Conservation (phyloP, 2,329 filamentous ascomycete species). For the Ceratocystis colombiana region DNA sequence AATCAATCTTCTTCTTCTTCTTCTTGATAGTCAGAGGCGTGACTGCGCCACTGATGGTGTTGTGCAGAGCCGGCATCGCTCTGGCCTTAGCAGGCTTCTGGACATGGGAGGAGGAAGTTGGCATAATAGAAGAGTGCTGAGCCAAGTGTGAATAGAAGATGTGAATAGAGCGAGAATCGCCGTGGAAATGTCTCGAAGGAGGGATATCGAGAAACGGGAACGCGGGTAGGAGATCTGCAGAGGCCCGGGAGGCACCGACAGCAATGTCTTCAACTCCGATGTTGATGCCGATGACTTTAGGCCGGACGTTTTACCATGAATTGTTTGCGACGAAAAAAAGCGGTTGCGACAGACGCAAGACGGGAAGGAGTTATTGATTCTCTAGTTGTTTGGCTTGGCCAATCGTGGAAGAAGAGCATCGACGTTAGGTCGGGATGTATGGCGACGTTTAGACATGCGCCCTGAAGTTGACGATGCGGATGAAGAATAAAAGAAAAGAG, state of each 20-base stretch:
- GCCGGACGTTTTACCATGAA: not conserved
- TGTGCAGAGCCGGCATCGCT: slow-evolving; percentile 10
- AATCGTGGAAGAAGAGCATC: no score
- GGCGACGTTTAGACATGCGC: no score
- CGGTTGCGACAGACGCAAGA: not conserved
- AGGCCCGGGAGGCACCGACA: no score
- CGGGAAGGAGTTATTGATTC: not conserved
- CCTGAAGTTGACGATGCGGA: no score
- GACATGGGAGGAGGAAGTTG: not conserved
- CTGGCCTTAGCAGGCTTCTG: not conserved
- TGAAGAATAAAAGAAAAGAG: not conserved
- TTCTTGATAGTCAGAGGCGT: slow-evolving; percentile 20
- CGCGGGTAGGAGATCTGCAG: no score
- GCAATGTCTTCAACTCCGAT: no score
- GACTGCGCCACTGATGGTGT: slow-evolving; percentile 10
- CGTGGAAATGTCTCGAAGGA: no score
- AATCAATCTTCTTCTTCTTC: slow-evolving; percentile 19
- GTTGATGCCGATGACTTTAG: not conserved
- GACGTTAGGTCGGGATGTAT: no score
- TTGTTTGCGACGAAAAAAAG: not conserved
- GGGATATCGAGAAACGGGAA: no score
- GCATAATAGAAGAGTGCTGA: not conserved
- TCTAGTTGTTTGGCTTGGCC: no score
- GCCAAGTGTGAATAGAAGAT: no score
- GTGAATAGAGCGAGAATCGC: no score